A percentile compares a stretch with the other conserved stretches of the same genome.
phyloP scores from a whole-genome alignment of 2,329 filamentous ascomycete genomes.

The Epichloe bromicola region DNA sequence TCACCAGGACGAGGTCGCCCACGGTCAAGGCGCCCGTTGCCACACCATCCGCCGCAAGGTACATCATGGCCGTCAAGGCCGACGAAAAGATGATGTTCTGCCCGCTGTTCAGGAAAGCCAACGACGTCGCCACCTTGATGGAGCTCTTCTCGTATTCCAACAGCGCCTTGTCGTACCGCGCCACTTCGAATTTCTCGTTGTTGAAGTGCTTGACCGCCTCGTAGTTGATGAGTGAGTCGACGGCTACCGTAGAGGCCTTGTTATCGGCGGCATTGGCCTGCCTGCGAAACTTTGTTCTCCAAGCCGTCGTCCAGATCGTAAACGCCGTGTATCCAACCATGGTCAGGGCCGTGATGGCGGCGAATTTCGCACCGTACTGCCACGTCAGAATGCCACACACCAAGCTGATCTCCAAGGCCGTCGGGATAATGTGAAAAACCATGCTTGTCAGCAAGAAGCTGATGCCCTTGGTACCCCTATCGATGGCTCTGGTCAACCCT shows the following conservation, averaged over 20 bases:
- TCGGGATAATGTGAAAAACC: conserved; percentile 95
- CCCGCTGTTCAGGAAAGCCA: conserved; percentile 85
- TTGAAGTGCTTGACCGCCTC: conserved; percentile 99
- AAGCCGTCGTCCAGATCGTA: conserved; percentile 90
- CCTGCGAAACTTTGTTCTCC: conserved; percentile 91
- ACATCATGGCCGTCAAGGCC: conserved; percentile 96
- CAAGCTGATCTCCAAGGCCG: conserved; percentile 83
- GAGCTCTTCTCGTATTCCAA: conserved; percentile 79
- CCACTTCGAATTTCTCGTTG: conserved; percentile 91
- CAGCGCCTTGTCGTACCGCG: conserved; percentile 77
- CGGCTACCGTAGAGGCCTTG: conserved; percentile 83
- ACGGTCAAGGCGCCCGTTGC: conserved; percentile 72
- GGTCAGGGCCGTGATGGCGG: conserved; percentile 75
- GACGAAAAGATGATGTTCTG: conserved; percentile 96
- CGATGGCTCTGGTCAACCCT: conserved; percentile 83
- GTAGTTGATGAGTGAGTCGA: conserved; percentile 96
- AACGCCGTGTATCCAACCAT: conserved; percentile 96
- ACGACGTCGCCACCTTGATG: conserved; percentile 90
- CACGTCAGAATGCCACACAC: conserved; percentile 95
- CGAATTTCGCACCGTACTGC: conserved; percentile 86
- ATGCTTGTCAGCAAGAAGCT: conserved; percentile 95
- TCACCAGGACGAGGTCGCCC: conserved; percentile 95
- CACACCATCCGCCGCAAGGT: conserved; percentile 82
- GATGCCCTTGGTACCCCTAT: conserved; percentile 95
- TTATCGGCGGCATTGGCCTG: conserved; percentile 96